phyloP scores from a whole-genome alignment of 345 rosid species.

The Gossypium longicalyx region DNA sequence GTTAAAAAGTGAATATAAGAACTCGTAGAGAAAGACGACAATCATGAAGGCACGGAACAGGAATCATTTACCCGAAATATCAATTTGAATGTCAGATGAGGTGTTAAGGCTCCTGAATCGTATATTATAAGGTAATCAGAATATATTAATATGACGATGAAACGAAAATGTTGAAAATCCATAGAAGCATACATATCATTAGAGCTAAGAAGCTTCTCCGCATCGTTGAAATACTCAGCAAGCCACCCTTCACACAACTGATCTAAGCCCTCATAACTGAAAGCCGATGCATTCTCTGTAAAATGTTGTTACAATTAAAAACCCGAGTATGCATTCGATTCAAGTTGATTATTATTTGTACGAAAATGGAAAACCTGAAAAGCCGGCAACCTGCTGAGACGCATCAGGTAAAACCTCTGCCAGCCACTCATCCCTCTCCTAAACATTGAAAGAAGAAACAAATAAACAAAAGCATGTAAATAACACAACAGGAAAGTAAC shows the following conservation, averaged over 20 bases:
- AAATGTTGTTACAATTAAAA: constrained; percentile 18
- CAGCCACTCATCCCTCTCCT: constrained; percentile 60
- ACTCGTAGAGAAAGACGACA: no score
- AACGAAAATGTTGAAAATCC: constrained; percentile 17
- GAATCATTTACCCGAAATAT: constrained; percentile 4
- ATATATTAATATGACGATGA: constrained; percentile 6
- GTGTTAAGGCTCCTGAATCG: constrained; percentile 46
- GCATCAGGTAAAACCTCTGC: constrained; percentile 58
- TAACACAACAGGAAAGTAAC: not conserved
- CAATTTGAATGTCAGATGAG: constrained; percentile 10
- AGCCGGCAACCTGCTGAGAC: constrained; percentile 47
- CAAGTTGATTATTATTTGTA: constrained; percentile 8
- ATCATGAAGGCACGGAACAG: not conserved
- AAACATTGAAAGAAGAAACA: constrained; percentile 15
- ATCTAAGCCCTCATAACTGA: constrained; percentile 52
- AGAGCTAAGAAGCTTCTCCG: constrained; percentile 45
- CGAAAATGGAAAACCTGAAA: constrained; percentile 53
- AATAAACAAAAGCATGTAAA: not conserved
- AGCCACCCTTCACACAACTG: constrained; percentile 65
- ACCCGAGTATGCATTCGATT: constrained; percentile 12
- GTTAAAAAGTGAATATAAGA: not conserved
- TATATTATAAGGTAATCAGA: constrained; percentile 24
- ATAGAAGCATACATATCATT: constrained; percentile 58
- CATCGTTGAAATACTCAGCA: constrained; percentile 61
- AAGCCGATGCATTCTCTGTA: constrained; percentile 43